phyloP scores from a whole-genome alignment of 352 stramenopile species.

The Pythium aphanidermatum region DNA sequence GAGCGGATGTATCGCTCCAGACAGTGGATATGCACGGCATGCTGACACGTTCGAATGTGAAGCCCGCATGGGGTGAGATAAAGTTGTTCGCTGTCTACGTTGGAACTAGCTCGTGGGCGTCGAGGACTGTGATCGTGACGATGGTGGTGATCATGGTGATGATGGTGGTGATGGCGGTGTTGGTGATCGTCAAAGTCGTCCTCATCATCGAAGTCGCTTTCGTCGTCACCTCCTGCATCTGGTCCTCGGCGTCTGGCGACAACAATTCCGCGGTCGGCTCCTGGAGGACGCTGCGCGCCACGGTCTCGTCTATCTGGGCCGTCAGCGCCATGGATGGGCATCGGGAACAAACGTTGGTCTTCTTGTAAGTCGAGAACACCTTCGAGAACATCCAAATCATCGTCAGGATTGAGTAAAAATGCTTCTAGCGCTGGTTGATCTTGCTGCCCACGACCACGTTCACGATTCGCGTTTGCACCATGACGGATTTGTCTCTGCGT shows the following conservation, averaged over 20 bases:
- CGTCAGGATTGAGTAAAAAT: slow-evolving; percentile 54
- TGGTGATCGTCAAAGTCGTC: slow-evolving; percentile 17
- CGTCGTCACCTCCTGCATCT: background rate
- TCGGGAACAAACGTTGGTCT: slow-evolving; percentile 18
- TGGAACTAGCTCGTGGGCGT: slow-evolving; percentile 36
- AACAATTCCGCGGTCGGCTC: slow-evolving; percentile 6
- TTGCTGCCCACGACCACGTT: slow-evolving; percentile 20
- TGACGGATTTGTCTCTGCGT: slow-evolving; percentile 29
- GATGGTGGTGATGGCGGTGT: slow-evolving; percentile 25
- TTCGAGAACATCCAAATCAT: slow-evolving; percentile 65
- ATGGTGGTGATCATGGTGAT: slow-evolving; percentile 36
- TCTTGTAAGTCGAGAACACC: slow-evolving; percentile 60
- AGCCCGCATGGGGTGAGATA: slow-evolving; percentile 75
- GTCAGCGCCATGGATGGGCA: slow-evolving; percentile 6
- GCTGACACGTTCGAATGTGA: slow-evolving; percentile 82
- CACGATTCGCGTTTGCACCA: no score
- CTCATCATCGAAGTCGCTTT: slow-evolving; percentile 17
- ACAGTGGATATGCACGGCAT: slow-evolving; percentile 84
- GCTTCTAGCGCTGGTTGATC: slow-evolving; percentile 33
- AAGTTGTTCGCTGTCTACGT: slow-evolving; percentile 52
- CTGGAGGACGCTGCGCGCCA: slow-evolving; percentile 2
- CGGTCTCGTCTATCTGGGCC: slow-evolving; percentile 5
- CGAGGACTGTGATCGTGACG: slow-evolving; percentile 44
- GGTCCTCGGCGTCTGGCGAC: slow-evolving; percentile 5
- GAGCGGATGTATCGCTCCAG: slow-evolving; percentile 83